phyloP scores from a whole-genome alignment of 225 moss, liverwort and hornwort genomes.

The Physcomitrellopsis africana region DNA sequence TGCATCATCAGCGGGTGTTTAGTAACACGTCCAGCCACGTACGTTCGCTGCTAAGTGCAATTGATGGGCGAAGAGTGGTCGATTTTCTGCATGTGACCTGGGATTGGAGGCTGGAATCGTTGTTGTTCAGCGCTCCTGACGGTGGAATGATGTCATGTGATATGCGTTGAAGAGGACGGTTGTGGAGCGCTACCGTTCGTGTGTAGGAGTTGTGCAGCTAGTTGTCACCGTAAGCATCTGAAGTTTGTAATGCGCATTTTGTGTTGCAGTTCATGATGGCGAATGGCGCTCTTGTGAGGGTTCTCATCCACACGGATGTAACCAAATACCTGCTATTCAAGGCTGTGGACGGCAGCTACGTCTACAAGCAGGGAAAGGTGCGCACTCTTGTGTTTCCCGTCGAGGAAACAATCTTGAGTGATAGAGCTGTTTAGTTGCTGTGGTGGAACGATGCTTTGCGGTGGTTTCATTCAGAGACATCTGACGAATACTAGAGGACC shows the following conservation, averaged over 20 bases:
- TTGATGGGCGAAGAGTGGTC: background rate
- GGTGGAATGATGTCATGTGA: background rate
- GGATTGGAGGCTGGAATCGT: background rate
- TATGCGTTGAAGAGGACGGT: background rate
- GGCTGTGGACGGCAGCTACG: conserved; percentile 79
- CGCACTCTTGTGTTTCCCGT: background rate
- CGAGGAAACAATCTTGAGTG: background rate
- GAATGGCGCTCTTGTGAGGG: conserved; percentile 72
- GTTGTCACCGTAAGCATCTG: background rate
- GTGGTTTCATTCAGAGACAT: too few relatives aligned
- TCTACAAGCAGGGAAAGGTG: conserved; percentile 82
- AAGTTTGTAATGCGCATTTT: conserved; percentile 12
- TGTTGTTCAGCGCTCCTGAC: background rate
- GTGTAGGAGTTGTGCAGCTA: too few relatives aligned
- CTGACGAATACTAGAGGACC: too few relatives aligned
- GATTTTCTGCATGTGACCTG: background rate
- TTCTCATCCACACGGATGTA: conserved; percentile 77
- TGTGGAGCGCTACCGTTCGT: background rate
- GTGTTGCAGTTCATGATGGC: conserved; percentile 76
- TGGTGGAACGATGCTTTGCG: too few relatives aligned
- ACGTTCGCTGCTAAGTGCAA: background rate
- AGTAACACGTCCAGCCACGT: background rate
- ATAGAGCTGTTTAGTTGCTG: background rate
- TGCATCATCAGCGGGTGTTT: background rate
- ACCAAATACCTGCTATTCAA: conserved; percentile 77